Evolutionary conservation across 306 rosid genomes (phyloP).

Genomic region (Cicer cuneatum): DNA sequence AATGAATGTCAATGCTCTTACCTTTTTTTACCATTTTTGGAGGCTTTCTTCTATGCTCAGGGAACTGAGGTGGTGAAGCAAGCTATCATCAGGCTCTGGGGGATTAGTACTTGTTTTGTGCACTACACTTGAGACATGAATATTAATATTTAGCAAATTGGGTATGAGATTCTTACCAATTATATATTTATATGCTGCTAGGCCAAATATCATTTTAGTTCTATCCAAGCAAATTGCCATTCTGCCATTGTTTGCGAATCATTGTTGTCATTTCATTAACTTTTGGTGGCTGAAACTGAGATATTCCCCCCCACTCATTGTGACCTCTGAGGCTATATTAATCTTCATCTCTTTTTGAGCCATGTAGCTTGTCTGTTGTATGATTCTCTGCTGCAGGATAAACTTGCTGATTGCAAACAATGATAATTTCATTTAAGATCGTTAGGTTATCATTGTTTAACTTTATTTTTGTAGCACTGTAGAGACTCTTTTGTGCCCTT

Average conservation of each 20-base stretch:
- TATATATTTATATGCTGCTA: neutral
- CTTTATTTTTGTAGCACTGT: neutral
- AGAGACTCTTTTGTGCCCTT: neutral
- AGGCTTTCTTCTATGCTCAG: constrained; percentile 4
- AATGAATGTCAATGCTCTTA: constrained; percentile 1
- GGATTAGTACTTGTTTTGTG: neutral
- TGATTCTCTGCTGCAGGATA: constrained; percentile 21
- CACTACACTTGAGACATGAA: neutral
- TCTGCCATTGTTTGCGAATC: constrained; percentile 35
- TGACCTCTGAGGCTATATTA: constrained; percentile 13
- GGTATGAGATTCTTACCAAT: constrained; percentile 6
- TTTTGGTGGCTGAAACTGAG: neutral
- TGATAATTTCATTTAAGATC: constrained; percentile 2
- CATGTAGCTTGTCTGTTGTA: constrained; percentile 3
- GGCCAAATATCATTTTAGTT: constrained; percentile 33
- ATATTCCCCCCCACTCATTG: constrained; percentile 1
- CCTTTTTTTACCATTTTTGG: neutral
- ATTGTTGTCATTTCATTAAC: neutral
- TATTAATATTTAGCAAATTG: constrained; percentile 17
- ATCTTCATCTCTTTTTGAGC: neutral
- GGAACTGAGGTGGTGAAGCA: constrained; percentile 32
- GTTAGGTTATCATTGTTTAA: neutral
- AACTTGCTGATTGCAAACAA: constrained; percentile 20
- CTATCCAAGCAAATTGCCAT: neutral
- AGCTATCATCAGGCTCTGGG: constrained; percentile 2